Base-by-base conservation (phyloP, 1,139 yeast species). In the Arxiozyma heterogenica region DNA sequence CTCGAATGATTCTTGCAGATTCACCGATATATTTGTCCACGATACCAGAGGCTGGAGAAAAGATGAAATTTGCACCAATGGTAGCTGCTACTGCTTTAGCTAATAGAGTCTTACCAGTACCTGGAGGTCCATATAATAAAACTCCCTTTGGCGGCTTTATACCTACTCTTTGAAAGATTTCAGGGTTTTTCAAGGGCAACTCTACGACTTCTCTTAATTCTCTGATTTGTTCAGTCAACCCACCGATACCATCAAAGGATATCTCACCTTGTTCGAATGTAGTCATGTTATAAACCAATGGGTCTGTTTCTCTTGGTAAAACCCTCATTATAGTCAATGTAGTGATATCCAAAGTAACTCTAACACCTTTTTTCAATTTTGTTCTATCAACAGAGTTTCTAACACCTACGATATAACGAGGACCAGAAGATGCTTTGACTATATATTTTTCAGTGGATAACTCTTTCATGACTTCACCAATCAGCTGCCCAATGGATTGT, bases 81-180 rank as follows among this genome's bases (percentile, higher is more conserved):
- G 98, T 93, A 49, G 98, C 98, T 6, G 99, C 98, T 47, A 91
- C 98, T 0, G 98, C 98, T 68, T 93, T 91, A 15, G 98, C 98
- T 64, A 93, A 78, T 58, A 93, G 75, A 0, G 98, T 93, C 70
- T 93, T 93, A 69, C 98, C 98, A 0, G 98, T 93, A 65, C 98
- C 98, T 30, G 98, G 98, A n/a, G 98, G 98, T 2, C 98, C 99
- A 67, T 94, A 94, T 55, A 94, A 77, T 60, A 94, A 76, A 18
- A 94, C 98, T 69, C 98, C 99, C 73, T 93, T 94, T 54, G 99
- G 98, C 21, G 98, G 96, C 68, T 90, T 89, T 71, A 94, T 94
- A 51, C 99, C 99, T 27, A 94, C 96, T 69, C 98, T 83, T 59
- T 86, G 78, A 71, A 94, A 94, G 63, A 94, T 79, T 72, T 94